phyloP scores from a whole-genome alignment of 2,329 filamentous ascomycete species.

The Chrysoporthe deuterocubensis region DNA sequence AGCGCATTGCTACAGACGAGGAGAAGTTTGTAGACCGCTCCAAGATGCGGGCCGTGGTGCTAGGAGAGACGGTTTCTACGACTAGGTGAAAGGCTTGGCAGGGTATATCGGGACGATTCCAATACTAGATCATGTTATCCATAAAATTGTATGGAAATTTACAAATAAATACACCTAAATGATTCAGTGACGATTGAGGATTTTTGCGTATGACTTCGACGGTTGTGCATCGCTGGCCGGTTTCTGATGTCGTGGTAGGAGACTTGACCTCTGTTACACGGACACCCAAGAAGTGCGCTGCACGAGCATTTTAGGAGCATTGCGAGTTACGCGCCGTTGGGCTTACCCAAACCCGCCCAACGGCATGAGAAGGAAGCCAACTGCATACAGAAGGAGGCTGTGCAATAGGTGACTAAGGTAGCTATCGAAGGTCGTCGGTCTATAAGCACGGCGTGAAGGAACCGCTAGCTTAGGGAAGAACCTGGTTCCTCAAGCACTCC shows the following conservation, averaged over 20 bases:
- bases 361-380: no score
- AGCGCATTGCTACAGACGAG: slow-evolving; percentile 29
- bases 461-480: no score
- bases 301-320: no score
- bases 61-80: slow-evolving; percentile 3
- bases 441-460: no score
- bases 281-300: no score
- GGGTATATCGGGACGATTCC: neutral
- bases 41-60: slow-evolving; percentile 9
- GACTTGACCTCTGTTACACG: no score
- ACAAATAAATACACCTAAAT: neutral
- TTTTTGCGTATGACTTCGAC: neutral
- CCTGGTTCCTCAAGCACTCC: no score
- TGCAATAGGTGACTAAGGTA: no score
- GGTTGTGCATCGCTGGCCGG: neutral
- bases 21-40: slow-evolving; percentile 24
- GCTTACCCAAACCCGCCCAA: no score
- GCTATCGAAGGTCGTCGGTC: no score
- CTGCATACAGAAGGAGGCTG: no score
- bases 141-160: neutral
- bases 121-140: neutral
- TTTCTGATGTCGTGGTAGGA: neutral
- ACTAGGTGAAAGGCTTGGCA: neutral
- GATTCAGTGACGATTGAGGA: neutral
- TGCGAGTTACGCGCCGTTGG: no score